These are phyloP conservation scores for Cutaneotrichosporon cyanovorans DNA, from an alignment of 1,284 basidiomycete genomes.

Conservation along the genomic window DNA sequence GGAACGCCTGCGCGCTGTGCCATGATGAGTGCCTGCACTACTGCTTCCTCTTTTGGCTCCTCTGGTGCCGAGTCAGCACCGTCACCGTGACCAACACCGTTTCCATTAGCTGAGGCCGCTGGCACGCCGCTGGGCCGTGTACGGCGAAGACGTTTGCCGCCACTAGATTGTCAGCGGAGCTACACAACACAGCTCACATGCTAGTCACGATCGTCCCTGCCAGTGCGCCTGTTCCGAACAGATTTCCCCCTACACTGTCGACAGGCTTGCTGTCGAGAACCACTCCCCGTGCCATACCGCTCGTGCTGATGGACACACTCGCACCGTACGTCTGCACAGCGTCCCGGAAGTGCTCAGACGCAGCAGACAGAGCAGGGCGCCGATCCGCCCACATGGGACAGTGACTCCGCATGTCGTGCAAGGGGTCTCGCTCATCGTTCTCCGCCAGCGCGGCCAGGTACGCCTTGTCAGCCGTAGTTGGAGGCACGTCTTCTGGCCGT, in stretches of 20 bases:
- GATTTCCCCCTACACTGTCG: conserved; percentile 16
- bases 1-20: conserved; percentile 36
- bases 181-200: conserved; percentile 20
- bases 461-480: conserved; percentile 18
- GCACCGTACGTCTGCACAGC: conserved; percentile 29
- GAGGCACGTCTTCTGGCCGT: conserved; percentile 9
- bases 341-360: conserved; percentile 30
- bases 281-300: conserved; percentile 36
- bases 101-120: not conserved
- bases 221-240: conserved; percentile 26
- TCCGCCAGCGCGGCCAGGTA: conserved; percentile 21
- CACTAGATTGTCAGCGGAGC: not conserved
- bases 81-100: not conserved
- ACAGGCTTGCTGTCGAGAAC: conserved; percentile 33
- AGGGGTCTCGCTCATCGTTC: conserved; percentile 18
- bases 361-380: conserved; percentile 23
- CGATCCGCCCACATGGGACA: conserved; percentile 40
- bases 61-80: not conserved
- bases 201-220: conserved; percentile 30
- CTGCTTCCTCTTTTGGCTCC: not conserved
- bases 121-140: not conserved
- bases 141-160: not conserved
- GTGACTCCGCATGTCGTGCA: conserved; percentile 20
- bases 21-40: conserved; percentile 31
- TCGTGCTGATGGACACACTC: conserved; percentile 32